Evolutionary conservation across 306 rosid species (phyloP).

Genomic region (Pyrus pyrifolia): DNA sequence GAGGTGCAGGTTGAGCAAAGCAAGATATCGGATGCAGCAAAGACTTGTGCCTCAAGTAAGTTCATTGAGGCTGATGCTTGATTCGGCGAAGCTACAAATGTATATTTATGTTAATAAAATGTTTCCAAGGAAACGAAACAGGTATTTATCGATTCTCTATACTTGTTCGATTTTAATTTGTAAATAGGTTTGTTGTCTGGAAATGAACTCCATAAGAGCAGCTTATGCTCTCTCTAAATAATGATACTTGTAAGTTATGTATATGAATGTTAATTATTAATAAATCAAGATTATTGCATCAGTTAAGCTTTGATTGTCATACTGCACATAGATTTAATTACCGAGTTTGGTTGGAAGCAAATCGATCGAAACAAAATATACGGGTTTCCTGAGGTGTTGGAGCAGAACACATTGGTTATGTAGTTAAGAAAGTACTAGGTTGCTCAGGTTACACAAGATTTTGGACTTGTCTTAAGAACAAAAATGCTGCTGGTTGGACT

Average conservation of each 20-base stretch:
- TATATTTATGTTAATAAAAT: slow-evolving; percentile 1
- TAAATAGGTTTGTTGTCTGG: slow-evolving; percentile 11
- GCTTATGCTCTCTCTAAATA: slow-evolving; percentile 5
- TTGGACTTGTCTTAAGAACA: neutral
- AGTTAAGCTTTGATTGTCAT: neutral
- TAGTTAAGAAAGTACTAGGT: neutral
- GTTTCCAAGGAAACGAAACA: slow-evolving; percentile 19
- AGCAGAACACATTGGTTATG: neutral
- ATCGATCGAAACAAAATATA: neutral
- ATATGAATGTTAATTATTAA: neutral
- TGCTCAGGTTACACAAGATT: neutral
- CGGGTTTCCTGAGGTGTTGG: neutral
- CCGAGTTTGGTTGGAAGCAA: neutral
- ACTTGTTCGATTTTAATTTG: neutral
- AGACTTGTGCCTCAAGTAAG: slow-evolving; percentile 40
- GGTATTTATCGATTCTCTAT: slow-evolving; percentile 12
- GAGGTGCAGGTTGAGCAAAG: slow-evolving; percentile 53
- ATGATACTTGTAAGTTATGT: slow-evolving; percentile 2
- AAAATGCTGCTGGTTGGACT: neutral
- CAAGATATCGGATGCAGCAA: slow-evolving; percentile 57
- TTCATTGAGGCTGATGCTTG: slow-evolving; percentile 45
- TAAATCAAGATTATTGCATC: neutral
- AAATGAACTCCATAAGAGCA: neutral
- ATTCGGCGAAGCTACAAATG: neutral
- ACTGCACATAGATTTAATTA: neutral